These are phyloP conservation scores for Pyrus betulifolia DNA, from an alignment of 306 rosid species.

Conservation along the genomic window DNA sequence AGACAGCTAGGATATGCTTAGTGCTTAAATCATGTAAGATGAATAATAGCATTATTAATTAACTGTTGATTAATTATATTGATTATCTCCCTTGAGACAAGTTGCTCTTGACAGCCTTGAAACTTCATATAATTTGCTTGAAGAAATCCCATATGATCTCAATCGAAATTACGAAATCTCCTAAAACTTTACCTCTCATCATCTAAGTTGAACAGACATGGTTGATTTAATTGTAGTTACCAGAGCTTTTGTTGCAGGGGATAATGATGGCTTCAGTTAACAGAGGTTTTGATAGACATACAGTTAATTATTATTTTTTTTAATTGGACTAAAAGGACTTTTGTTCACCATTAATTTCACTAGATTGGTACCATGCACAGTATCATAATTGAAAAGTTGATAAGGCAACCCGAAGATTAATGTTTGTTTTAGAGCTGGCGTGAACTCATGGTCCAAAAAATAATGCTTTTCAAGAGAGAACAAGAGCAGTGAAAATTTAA, in stretches of 20 bases:
- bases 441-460: background rate
- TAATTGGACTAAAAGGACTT: background rate
- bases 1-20: conserved; percentile 2
- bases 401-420: background rate
- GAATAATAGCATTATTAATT: background rate
- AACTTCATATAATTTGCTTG: background rate
- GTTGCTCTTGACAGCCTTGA: conserved; percentile 16
- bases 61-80: background rate
- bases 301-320: background rate
- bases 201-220: too few relatives aligned
- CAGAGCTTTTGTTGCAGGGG: background rate
- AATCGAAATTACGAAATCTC: background rate
- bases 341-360: background rate
- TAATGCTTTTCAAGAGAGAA: background rate
- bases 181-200: background rate
- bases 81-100: conserved; percentile 8
- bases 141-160: conserved; percentile 6
- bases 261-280: too few relatives aligned
- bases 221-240: background rate
- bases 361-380: background rate
- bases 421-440: background rate
- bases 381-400: background rate
- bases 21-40: conserved; percentile 14
- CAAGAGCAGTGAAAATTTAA: background rate
- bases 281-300: background rate